Conservation (phyloP, 2,329 filamentous ascomycete genomes). For the Cladosporium sphaerospermum region DNA sequence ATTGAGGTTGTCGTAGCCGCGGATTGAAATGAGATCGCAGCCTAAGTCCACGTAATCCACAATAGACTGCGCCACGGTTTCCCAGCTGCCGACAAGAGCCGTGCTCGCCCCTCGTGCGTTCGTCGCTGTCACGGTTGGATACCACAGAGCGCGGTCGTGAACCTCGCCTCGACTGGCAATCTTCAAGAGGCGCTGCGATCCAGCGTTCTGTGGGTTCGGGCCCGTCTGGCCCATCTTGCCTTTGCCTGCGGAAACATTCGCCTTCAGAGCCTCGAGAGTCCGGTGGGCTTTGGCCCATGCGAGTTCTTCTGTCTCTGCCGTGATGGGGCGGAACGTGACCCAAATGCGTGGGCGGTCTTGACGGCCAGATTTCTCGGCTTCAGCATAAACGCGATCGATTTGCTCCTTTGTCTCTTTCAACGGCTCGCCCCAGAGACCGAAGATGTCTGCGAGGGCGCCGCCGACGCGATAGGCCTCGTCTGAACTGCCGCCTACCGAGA, state of each 20-base stretch:
- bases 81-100: conserved; percentile 49
- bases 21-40: conserved; percentile 53
- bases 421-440: conserved; percentile 59
- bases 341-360: conserved; percentile 53
- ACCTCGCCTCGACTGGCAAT: conserved; percentile 52
- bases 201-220: conserved; percentile 50
- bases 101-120: conserved; percentile 55
- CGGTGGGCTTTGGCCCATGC: conserved; percentile 56
- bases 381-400: conserved; percentile 55
- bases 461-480: conserved; percentile 55
- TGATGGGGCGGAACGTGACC: conserved; percentile 58
- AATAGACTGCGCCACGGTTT: conserved; percentile 50
- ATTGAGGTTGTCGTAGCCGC: conserved; percentile 56
- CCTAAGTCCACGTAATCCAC: conserved; percentile 54
- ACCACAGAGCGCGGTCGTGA: conserved; percentile 58
- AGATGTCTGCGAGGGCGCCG: conserved; percentile 54
- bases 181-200: conserved; percentile 53
- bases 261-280: conserved; percentile 48
- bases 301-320: conserved; percentile 56
- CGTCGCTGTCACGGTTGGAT: conserved; percentile 56
- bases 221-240: conserved; percentile 25
- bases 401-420: conserved; percentile 59
- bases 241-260: conserved; percentile 30
- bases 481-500: conserved; percentile 55
- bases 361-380: conserved; percentile 50